Evolutionary conservation across 1,139 yeast species (phyloP), one percentile per base, ranked within the genome.

Genomic region (Sugiyamaella novakii): DNA sequence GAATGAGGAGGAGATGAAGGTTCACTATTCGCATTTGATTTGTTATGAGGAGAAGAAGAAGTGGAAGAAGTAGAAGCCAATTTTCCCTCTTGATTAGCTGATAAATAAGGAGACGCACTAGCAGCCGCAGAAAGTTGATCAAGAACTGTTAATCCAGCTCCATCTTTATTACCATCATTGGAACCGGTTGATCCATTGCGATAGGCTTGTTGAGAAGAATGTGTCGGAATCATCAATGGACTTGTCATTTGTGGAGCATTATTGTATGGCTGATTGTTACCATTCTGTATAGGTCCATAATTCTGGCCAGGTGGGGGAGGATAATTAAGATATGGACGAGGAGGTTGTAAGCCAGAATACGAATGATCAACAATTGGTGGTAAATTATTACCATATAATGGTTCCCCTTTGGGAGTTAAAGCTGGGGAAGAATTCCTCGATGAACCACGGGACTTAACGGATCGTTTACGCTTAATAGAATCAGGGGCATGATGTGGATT

Each of bases 41-140:
- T 38, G 4, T n/a, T n/a, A n/a, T 31, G 1, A 15, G 66, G 57
- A 1, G 67, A 59, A 36, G 63, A 58, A 37, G 59, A 55, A 24
- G 59, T 52, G 10, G 59, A 43, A 6, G 22, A 31, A 3, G 37
- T 21, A 10, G 12, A 12, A 30, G 14, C 51, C 47, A n/a, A n/a
- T 22, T 12, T 56, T 53, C 36, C 28, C 4, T 39, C 43, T 29
- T 60, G 60, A 28, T 54, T 55, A 2, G 62, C 58, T 10, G 55
- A 46, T 17, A 59, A 48, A 36, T 59, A 59, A n/a, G 62, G 63
- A 3, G 65, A 59, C 8, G 60, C 57, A 21, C 55, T 46, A 3
- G 60, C 61, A 1, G 60, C 60, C 15, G 58, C 53, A n/a, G 61
- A 52, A 27, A 60, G 52, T 30, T 59, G 64, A 37, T 60, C 58